phyloP scores from a whole-genome alignment of 129 eudicot species.

The Arctium lappa region DNA sequence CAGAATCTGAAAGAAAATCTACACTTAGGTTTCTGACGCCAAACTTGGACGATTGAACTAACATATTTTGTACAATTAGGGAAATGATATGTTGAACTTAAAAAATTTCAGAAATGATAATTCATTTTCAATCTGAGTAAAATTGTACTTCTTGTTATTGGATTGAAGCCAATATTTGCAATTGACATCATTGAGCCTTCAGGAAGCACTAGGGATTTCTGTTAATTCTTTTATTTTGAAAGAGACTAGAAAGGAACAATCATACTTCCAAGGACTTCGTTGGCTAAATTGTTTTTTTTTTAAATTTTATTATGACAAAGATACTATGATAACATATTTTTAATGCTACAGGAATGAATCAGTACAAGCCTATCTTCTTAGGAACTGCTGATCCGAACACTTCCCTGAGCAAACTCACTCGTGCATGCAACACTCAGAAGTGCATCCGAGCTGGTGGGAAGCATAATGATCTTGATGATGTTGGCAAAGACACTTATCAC shows the following conservation, averaged over 20 bases:
- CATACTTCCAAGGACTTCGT: too few species aligned
- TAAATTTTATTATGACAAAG: too few species aligned
- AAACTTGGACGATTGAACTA: neutral
- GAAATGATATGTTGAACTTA: neutral
- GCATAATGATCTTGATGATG: slow-evolving; percentile 97
- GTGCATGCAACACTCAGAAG: slow-evolving; percentile 95
- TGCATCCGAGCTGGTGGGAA: slow-evolving; percentile 97
- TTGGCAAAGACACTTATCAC: slow-evolving; percentile 96
- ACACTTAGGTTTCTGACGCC: neutral
- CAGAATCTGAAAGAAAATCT: neutral
- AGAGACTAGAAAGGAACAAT: too few species aligned
- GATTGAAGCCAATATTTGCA: too few species aligned
- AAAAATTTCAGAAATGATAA: neutral
- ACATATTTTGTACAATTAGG: neutral
- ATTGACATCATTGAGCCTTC: neutral
- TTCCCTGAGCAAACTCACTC: slow-evolving; percentile 67
- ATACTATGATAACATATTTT: neutral
- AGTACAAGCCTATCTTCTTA: slow-evolving; percentile 88
- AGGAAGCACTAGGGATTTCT: too few species aligned
- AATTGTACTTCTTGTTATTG: neutral
- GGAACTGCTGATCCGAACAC: slow-evolving; percentile 89
- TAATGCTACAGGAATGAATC: slow-evolving; percentile 76
- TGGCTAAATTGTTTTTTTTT: too few species aligned
- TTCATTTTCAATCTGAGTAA: neutral
- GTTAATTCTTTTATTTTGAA: too few species aligned